A percentile compares a stretch with the other conserved stretches of the same genome.
phyloP scores from a whole-genome alignment of 2,329 filamentous ascomycete species.

The Fusarium sp. region DNA sequence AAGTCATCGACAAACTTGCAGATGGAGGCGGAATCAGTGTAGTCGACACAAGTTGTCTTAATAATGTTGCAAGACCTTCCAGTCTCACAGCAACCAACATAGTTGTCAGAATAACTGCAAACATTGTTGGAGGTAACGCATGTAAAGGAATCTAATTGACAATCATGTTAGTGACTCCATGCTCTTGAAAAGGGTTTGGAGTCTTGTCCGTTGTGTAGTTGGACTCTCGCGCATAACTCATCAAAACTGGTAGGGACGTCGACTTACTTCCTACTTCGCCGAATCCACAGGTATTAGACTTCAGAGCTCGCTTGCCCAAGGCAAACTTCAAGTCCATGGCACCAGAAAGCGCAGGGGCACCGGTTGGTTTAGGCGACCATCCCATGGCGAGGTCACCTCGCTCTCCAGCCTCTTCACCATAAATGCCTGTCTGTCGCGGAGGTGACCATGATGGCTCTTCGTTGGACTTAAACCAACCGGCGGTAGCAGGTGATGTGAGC shows the following conservation, averaged over 20 bases:
- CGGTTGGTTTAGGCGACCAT: constrained; percentile 53
- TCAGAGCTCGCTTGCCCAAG: constrained; percentile 49
- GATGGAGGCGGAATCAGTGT: constrained; percentile 37
- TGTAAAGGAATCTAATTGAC: constrained; percentile 47
- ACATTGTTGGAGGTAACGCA: constrained; percentile 49
- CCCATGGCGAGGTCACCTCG: constrained; percentile 50
- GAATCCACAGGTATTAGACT: constrained; percentile 53
- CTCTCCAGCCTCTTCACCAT: constrained; percentile 26
- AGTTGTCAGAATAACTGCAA: constrained; percentile 47
- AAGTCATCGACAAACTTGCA: constrained; percentile 51
- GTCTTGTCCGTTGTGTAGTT: background rate
- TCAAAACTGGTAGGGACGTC: background rate
- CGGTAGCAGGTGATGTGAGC: constrained; percentile 41
- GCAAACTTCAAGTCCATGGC: constrained; percentile 51
- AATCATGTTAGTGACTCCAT: constrained; percentile 4
- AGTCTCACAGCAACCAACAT: constrained; percentile 53
- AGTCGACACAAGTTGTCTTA: constrained; percentile 54
- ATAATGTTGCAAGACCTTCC: constrained; percentile 50
- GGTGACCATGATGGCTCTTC: constrained; percentile 51
- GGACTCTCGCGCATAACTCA: background rate
- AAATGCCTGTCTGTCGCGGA: constrained; percentile 47
- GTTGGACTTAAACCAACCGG: constrained; percentile 46
- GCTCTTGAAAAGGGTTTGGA: background rate
- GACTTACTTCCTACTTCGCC: constrained; percentile 51
- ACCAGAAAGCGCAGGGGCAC: constrained; percentile 49